A percentile compares a stretch with the other conserved stretches of the same genome.
Evolutionary conservation across 2,329 filamentous ascomycete species (phyloP).

Genomic region (Ophiostoma populinum): DNA sequence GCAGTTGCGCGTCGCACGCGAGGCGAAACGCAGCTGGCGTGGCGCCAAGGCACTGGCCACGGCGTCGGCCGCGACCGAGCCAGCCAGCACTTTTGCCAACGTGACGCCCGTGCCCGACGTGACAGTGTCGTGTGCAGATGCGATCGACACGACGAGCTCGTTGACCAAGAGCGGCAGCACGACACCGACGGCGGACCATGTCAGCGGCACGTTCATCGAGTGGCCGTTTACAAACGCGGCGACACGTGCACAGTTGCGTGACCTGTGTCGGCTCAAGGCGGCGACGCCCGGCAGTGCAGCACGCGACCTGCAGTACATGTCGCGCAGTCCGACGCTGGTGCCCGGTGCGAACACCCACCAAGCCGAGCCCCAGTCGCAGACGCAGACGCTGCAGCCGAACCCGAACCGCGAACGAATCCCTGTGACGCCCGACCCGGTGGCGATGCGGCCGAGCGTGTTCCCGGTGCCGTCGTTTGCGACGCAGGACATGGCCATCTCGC

Average conservation of each 20-base stretch:
- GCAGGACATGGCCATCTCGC: conserved; percentile 44
- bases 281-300: conserved; percentile 23
- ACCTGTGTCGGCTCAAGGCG: conserved; percentile 41
- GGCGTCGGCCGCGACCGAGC: background rate
- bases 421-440: no score
- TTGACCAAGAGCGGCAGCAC: conserved; percentile 34
- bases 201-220: conserved; percentile 30
- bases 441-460: no score
- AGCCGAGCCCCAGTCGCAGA: no score
- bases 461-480: conserved; percentile 33
- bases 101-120: background rate
- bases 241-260: conserved; percentile 43
- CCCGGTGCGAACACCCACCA: no score
- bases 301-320: conserved; percentile 28
- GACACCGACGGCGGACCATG: conserved; percentile 30
- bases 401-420: no score
- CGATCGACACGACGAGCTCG: no score
- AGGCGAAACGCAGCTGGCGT: conserved; percentile 50
- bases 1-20: conserved; percentile 45
- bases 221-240: conserved; percentile 49
- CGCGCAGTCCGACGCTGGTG: conserved; percentile 36
- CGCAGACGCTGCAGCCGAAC: no score
- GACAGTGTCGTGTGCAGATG: background rate
- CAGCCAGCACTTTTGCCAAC: background rate
- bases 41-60: conserved; percentile 29